These are phyloP conservation scores for Copromyces sp. DNA, from an alignment of 495 filamentous ascomycete species.

Conservation along the genomic window DNA sequence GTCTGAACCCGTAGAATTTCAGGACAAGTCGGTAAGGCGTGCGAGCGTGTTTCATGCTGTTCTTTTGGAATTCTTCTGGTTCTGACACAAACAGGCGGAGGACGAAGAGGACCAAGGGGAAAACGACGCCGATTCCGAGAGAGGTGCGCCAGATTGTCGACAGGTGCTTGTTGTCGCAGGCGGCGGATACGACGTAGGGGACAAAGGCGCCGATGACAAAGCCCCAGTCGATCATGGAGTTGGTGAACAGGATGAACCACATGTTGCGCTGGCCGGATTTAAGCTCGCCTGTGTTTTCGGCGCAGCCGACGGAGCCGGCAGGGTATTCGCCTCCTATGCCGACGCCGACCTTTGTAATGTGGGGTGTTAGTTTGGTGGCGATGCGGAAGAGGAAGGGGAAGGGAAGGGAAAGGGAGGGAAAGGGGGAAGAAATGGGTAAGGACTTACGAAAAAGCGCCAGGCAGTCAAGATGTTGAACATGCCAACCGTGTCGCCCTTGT, in stretches of 20 bases:
- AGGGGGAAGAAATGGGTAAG: conserved; percentile 27
- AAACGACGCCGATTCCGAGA: conserved; percentile 70
- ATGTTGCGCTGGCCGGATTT: conserved; percentile 69
- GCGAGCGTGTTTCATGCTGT: conserved; percentile 41
- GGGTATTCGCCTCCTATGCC: conserved; percentile 74
- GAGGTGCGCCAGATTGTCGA: conserved; percentile 66
- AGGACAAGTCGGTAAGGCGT: conserved; percentile 47
- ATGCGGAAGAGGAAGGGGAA: conserved; percentile 11
- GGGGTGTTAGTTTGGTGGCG: conserved; percentile 2
- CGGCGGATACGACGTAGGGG: conserved; percentile 58
- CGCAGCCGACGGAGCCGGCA: conserved; percentile 73
- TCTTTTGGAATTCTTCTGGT: conserved; percentile 66
- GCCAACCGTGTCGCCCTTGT: conserved; percentile 50
- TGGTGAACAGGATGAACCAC: conserved; percentile 93
- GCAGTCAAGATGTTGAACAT: conserved; percentile 76
- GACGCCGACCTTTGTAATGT: conserved; percentile 31
- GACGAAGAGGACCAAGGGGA: conserved; percentile 63
- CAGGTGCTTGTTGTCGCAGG: conserved; percentile 57
- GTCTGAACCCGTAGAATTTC: conserved; percentile 49
- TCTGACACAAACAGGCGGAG: conserved; percentile 69
- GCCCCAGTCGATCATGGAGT: conserved; percentile 75
- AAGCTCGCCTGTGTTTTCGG: conserved; percentile 76
- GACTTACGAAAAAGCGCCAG: conserved; percentile 70
- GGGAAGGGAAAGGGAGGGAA: conserved; percentile 31
- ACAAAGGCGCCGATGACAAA: conserved; percentile 69